These are phyloP conservation scores for Chytriomyces hyalinus DNA, from an alignment of 192 early-diverging fungal species.

Conservation along the genomic window DNA sequence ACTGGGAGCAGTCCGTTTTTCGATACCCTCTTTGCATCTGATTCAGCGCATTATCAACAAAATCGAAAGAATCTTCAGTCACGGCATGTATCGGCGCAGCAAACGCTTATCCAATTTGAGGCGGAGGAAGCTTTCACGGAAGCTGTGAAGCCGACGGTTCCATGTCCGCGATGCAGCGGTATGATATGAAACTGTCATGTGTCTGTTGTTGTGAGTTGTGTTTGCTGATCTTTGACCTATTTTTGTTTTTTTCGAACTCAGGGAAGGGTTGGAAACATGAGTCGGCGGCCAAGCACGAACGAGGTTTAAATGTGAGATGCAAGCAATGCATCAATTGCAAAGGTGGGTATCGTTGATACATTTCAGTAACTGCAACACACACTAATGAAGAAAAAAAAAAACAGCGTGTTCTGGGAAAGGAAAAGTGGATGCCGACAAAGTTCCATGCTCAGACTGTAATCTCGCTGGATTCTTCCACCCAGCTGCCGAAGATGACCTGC, in stretches of 20 bases:
- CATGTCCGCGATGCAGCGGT: constrained; percentile 37
- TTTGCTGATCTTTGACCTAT: not conserved
- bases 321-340: constrained; percentile 45
- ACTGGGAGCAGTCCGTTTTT: constrained; percentile 24
- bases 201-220: not conserved
- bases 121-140: constrained; percentile 2
- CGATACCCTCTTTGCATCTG: constrained; percentile 12
- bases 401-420: constrained; percentile 41
- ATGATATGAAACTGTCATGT: not conserved
- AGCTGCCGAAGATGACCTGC: constrained; percentile 21
- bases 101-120: constrained; percentile 7
- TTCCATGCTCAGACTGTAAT: constrained; percentile 42
- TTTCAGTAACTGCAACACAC: not conserved
- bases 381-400: not conserved
- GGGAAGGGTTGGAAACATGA: constrained; percentile 45
- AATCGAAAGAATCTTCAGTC: not conserved
- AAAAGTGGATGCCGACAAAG: constrained; percentile 36
- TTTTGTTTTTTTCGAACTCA: not conserved
- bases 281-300: constrained; percentile 41
- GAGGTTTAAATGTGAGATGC: constrained; percentile 33
- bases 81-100: not conserved
- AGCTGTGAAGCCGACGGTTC: constrained; percentile 13
- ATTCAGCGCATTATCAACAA: constrained; percentile 18
- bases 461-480: constrained; percentile 45
- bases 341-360: constrained; percentile 20